phyloP scores from a whole-genome alignment of 2,329 filamentous ascomycete genomes.

The Stagonosporopsis vannaccii region DNA sequence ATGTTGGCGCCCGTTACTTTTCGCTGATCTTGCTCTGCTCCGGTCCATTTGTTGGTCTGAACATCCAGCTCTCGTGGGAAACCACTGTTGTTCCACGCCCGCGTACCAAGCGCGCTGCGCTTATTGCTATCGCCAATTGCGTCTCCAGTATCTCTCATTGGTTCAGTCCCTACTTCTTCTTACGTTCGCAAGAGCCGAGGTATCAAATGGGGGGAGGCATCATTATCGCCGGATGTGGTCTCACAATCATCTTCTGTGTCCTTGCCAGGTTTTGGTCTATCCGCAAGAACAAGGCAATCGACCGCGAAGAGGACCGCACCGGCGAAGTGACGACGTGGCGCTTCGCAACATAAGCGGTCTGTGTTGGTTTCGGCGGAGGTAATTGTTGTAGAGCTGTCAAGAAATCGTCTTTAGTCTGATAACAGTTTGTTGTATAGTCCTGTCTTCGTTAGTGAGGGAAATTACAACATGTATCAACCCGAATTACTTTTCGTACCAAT shows the following conservation, averaged over 20 bases:
- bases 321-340: constrained; percentile 15
- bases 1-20: constrained; percentile 42
- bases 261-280: constrained; percentile 12
- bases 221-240: constrained; percentile 22
- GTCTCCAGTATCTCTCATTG: constrained; percentile 50
- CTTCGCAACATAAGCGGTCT: constrained; percentile 1
- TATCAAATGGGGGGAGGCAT: constrained; percentile 26
- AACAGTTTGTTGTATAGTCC: too few relatives aligned
- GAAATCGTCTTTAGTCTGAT: too few relatives aligned
- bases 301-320: constrained; percentile 18
- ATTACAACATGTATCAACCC: too few relatives aligned
- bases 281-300: constrained; percentile 12
- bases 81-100: constrained; percentile 52
- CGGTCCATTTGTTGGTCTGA: constrained; percentile 50
- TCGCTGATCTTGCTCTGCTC: constrained; percentile 38
- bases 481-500: too few relatives aligned
- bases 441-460: too few relatives aligned
- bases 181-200: constrained; percentile 20
- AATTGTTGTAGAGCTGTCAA: too few relatives aligned
- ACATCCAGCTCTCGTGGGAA: constrained; percentile 54
- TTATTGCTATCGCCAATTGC: constrained; percentile 55
- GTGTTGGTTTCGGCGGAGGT: too few relatives aligned
- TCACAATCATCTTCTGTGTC: constrained; percentile 16
- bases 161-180: constrained; percentile 53
- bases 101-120: constrained; percentile 51